These are phyloP conservation scores for Entonaema liquescens DNA, from an alignment of 495 filamentous ascomycete species.

Conservation along the genomic window DNA sequence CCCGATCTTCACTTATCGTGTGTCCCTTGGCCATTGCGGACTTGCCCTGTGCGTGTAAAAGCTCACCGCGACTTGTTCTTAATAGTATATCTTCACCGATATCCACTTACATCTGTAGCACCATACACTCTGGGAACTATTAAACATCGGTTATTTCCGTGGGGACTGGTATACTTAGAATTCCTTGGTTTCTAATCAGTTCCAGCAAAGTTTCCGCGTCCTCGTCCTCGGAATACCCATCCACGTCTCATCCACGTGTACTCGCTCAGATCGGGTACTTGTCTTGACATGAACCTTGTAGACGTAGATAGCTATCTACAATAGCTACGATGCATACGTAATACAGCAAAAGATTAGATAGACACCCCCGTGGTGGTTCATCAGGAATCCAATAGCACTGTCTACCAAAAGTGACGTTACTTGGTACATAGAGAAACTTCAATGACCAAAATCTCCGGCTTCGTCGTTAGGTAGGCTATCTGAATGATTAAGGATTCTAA, in stretches of 20 bases:
- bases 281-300: neutral
- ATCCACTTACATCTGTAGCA: neutral
- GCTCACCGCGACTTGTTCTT: slow-evolving; percentile 27
- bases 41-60: neutral
- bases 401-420: slow-evolving; percentile 13
- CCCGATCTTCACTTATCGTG: slow-evolving; percentile 9
- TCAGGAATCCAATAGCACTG: neutral
- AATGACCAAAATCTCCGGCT: slow-evolving; percentile 7
- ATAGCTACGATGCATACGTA: neutral
- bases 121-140: too few species aligned
- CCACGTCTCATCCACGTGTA: neutral
- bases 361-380: neutral
- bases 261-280: neutral
- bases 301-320: neutral
- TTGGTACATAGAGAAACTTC: neutral
- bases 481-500: slow-evolving; percentile 26
- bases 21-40: slow-evolving; percentile 1
- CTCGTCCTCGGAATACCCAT: neutral
- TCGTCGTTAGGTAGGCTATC: slow-evolving; percentile 14
- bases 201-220: neutral
- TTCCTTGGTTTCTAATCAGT: neutral
- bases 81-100: slow-evolving; percentile 8
- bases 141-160: too few species aligned
- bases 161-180: too few species aligned
- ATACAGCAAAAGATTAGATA: neutral